These are phyloP conservation scores for Bruguiera sexangula DNA, from an alignment of 345 rosid genomes.

Conservation along the genomic window DNA sequence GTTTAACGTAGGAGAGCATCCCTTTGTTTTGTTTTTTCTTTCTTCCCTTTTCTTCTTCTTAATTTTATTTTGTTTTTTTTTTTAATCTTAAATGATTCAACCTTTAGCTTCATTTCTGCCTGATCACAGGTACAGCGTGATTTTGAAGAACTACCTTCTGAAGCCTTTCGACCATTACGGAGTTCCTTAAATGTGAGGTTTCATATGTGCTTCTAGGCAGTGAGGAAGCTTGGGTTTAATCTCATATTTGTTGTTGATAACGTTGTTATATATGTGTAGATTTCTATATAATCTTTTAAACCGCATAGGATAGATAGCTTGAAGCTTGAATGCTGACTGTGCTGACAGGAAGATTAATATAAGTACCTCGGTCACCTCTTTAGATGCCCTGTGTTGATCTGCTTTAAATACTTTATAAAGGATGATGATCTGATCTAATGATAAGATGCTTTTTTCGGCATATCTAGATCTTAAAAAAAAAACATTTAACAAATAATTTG, in stretches of 20 bases:
- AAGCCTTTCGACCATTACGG: slow-evolving; percentile 78
- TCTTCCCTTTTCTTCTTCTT: neutral
- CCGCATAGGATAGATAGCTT: neutral
- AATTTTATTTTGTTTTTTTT: neutral
- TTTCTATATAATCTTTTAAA: slow-evolving; percentile 1
- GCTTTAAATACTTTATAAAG: neutral
- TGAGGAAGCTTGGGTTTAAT: slow-evolving; percentile 8
- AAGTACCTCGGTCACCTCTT: neutral
- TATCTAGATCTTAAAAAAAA: neutral
- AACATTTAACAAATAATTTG: too few species aligned
- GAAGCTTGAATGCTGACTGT: neutral
- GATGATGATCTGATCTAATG: neutral
- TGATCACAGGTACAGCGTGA: slow-evolving; percentile 85
- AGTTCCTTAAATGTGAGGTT: slow-evolving; percentile 72
- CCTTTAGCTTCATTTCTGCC: slow-evolving; percentile 11
- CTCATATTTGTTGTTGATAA: neutral
- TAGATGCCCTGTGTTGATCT: neutral
- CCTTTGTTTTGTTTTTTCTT: neutral
- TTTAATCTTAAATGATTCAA: neutral
- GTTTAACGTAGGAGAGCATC: neutral
- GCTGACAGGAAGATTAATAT: neutral
- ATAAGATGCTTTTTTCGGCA: neutral
- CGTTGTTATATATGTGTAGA: neutral
- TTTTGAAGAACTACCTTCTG: slow-evolving; percentile 94
- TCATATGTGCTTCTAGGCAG: slow-evolving; percentile 5